A percentile compares a stretch with the other conserved stretches of the same genome.
Evolutionary conservation across 768 basidiomycete genomes (phyloP).

Genomic region (Auriculariales sp.): DNA sequence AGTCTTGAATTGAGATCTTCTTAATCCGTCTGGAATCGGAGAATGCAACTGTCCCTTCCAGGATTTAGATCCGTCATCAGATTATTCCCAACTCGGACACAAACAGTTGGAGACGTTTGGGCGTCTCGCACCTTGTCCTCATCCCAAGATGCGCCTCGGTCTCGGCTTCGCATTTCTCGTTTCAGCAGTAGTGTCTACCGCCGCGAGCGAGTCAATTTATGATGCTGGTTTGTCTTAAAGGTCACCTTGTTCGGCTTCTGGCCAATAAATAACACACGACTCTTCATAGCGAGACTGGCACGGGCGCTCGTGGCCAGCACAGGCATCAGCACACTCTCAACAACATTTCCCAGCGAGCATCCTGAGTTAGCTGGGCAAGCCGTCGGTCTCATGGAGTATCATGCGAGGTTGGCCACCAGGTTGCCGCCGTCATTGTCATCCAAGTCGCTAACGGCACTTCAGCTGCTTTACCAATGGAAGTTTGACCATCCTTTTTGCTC

Average conservation of each 20-base stretch:
- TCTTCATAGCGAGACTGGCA: slow-evolving; percentile 25
- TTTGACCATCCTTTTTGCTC: slow-evolving; percentile 34
- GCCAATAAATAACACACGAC: background rate
- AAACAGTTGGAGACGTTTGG: too few species aligned
- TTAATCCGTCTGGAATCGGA: background rate
- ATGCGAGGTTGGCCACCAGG: slow-evolving; percentile 21
- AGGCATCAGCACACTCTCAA: slow-evolving; percentile 35
- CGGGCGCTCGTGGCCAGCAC: slow-evolving; percentile 24
- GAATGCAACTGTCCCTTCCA: too few species aligned
- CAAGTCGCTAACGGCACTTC: background rate
- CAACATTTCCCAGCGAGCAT: slow-evolving; percentile 29
- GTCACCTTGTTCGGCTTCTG: background rate
- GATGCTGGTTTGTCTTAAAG: slow-evolving; percentile 27
- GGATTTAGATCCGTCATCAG: too few species aligned
- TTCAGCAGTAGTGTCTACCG: too few species aligned
- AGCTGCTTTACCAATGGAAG: slow-evolving; percentile 39
- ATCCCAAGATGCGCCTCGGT: too few species aligned
- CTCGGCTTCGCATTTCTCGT: too few species aligned
- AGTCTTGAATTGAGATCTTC: background rate
- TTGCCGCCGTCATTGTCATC: background rate
- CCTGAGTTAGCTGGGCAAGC: slow-evolving; percentile 27
- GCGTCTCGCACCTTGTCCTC: too few species aligned
- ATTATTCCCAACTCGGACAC: too few species aligned
- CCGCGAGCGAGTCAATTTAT: slow-evolving; percentile 28
- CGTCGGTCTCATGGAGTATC: slow-evolving; percentile 40